phyloP scores from a whole-genome alignment of 805 yeast species.

The Starmerella sp. region DNA sequence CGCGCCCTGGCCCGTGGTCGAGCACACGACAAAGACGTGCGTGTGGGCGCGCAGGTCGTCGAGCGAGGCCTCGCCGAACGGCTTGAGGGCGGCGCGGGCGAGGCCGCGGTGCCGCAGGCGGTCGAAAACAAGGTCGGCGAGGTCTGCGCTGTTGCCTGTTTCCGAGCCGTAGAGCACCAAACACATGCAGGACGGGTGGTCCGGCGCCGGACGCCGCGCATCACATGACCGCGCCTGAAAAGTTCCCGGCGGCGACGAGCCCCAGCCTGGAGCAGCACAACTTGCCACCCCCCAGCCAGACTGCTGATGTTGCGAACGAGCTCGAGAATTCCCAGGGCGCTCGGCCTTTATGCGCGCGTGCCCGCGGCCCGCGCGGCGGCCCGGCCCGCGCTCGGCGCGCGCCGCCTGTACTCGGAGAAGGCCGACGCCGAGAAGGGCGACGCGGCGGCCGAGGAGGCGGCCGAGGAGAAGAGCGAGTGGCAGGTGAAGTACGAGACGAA shows the following conservation, averaged over 20 bases:
- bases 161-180: slow-evolving; percentile 76
- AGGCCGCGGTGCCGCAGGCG: slow-evolving; percentile 42
- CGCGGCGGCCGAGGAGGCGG: slow-evolving; percentile 20
- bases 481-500: slow-evolving; percentile 45
- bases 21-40: slow-evolving; percentile 49
- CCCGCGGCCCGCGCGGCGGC: neutral
- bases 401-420: slow-evolving; percentile 1
- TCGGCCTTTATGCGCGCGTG: neutral
- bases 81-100: slow-evolving; percentile 33
- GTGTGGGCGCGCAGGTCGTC: slow-evolving; percentile 36
- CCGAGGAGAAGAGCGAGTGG: slow-evolving; percentile 29
- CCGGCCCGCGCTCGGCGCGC: neutral
- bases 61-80: slow-evolving; percentile 32
- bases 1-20: slow-evolving; percentile 95
- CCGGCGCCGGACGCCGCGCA: neutral
- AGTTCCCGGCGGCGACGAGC: neutral
- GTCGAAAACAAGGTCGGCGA: slow-evolving; percentile 53
- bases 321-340: slow-evolving; percentile 1
- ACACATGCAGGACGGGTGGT: slow-evolving; percentile 8
- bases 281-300: neutral
- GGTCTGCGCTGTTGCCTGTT: slow-evolving; percentile 84
- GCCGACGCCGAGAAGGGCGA: slow-evolving; percentile 17
- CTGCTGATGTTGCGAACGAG: slow-evolving; percentile 3
- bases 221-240: neutral
- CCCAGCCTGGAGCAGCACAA: neutral